These are phyloP conservation scores for Trichoderma pleuroti DNA, from an alignment of 2,329 filamentous ascomycete species.

Conservation along the genomic window DNA sequence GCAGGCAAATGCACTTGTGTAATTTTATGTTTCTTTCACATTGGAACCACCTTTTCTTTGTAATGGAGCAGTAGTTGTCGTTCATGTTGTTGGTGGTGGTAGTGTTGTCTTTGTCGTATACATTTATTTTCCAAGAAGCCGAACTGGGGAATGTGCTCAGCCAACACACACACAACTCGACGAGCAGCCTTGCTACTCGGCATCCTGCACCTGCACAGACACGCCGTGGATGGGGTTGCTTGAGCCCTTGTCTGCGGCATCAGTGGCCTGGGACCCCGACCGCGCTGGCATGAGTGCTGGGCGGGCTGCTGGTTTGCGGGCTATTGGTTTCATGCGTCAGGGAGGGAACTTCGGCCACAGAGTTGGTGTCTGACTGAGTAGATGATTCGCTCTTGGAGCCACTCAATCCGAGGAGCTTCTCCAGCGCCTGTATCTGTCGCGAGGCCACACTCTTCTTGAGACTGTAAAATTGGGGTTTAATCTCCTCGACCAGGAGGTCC, in stretches of 20 bases:
- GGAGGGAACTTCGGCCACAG: slow-evolving; percentile 60
- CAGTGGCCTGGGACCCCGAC: slow-evolving; percentile 37
- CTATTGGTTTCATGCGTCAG: slow-evolving; percentile 68
- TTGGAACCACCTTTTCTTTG: background rate
- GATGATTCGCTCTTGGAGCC: slow-evolving; percentile 30
- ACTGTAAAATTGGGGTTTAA: slow-evolving; percentile 58
- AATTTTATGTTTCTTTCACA: slow-evolving; percentile 5
- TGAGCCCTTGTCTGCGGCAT: slow-evolving; percentile 26
- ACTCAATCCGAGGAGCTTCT: slow-evolving; percentile 32
- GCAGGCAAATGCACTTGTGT: background rate
- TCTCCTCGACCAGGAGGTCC: slow-evolving; percentile 57
- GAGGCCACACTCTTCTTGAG: slow-evolving; percentile 63
- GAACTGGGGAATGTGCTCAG: background rate
- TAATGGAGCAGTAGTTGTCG: background rate
- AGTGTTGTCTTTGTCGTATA: slow-evolving; percentile 7
- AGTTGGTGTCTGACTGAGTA: slow-evolving; percentile 45
- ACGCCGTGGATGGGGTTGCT: slow-evolving; percentile 19
- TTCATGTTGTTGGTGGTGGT: background rate
- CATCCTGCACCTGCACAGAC: slow-evolving; percentile 29
- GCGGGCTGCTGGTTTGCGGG: slow-evolving; percentile 62
- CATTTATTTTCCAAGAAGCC: slow-evolving; percentile 4
- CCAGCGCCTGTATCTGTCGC: slow-evolving; percentile 52
- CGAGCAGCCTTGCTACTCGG: slow-evolving; percentile 29
- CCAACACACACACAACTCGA: background rate
- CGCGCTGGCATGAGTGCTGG: slow-evolving; percentile 60